Evolutionary conservation across 768 basidiomycete species (phyloP).

Genomic region (Tulasnella sp.): DNA sequence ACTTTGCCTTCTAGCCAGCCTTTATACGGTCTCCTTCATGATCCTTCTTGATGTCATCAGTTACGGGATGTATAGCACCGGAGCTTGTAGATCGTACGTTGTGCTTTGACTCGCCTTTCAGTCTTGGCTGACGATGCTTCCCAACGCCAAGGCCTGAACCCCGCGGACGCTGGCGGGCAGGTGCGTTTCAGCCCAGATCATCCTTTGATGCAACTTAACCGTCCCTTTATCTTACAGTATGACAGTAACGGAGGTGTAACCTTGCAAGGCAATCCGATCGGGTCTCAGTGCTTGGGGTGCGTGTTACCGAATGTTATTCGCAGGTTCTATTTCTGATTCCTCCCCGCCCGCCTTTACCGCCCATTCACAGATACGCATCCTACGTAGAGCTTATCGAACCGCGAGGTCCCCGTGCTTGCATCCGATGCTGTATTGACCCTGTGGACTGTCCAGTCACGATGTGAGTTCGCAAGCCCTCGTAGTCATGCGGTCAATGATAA

Average conservation of each 20-base stretch:
- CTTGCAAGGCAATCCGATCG: conserved; percentile 24
- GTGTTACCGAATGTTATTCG: background rate
- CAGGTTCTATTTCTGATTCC: background rate
- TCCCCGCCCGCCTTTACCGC: background rate
- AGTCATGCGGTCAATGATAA: background rate
- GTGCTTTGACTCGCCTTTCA: background rate
- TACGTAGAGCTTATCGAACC: conserved; percentile 32
- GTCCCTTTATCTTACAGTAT: background rate
- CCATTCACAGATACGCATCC: conserved; percentile 20
- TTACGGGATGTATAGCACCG: conserved; percentile 28
- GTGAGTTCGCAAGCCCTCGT: conserved; percentile 4
- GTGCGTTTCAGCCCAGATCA: background rate
- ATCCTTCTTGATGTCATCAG: background rate
- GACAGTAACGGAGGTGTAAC: conserved; percentile 29
- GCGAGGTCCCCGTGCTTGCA: conserved; percentile 19
- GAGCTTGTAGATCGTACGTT: conserved; percentile 17
- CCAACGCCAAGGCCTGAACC: conserved; percentile 19
- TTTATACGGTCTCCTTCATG: background rate
- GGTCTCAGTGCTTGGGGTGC: conserved; percentile 29
- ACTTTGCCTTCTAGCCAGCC: background rate
- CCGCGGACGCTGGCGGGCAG: conserved; percentile 29
- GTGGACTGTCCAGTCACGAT: conserved; percentile 22
- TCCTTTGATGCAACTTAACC: background rate
- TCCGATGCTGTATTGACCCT: conserved; percentile 31
- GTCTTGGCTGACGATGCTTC: background rate